Evolutionary conservation across 176 grass and related monocot species (phyloP), one percentile per base, ranked within the genome.

Genomic region (Poa annua): DNA sequence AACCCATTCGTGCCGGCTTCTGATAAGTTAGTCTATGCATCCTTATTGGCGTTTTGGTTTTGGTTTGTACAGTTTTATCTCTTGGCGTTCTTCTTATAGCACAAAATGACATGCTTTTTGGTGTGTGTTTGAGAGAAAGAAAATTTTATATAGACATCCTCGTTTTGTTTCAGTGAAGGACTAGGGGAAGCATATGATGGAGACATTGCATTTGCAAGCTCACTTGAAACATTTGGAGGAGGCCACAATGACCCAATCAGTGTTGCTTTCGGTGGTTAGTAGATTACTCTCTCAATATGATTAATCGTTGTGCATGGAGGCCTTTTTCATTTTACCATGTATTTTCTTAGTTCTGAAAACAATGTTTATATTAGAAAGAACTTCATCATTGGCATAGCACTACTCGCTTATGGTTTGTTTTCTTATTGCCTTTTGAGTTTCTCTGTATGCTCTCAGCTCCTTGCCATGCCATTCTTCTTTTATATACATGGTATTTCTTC

Each of bases 201-300:
- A 78, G 97, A 99, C 70, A 94, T 99, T 71, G 93, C 97, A 83
- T 99, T 99, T 92, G 97, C 97, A 69, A 90, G 91, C 65, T 88
- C 93, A 79, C 93, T 99, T 62, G 97, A 99, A 93, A 86, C 68
- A 75, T 99, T 99, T 92, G 97, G 91, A 82, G 97, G 93, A 83
- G 97, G 97, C 21, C 89, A 96, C 86, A 95, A 99, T 81, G 97
- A 99, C 50, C 93, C 93, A 82, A 95, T 94, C 60, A 94, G 97
- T 89, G 89, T 99, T 83, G 93, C 93, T 87, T 93, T 96, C 81
- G 97, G 97, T 87, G 97, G 97, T 99, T 85, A 90, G 83, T 88
- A 25, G 76, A 36, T 82, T 80, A 81, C 82, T 71, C 56, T 74
- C 56, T 49, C 20, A 10, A 53, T 64, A 59, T 88, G 26, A 76